Conservation (phyloP, 176 grass and related monocot species). For the Oryza brachyantha region DNA sequence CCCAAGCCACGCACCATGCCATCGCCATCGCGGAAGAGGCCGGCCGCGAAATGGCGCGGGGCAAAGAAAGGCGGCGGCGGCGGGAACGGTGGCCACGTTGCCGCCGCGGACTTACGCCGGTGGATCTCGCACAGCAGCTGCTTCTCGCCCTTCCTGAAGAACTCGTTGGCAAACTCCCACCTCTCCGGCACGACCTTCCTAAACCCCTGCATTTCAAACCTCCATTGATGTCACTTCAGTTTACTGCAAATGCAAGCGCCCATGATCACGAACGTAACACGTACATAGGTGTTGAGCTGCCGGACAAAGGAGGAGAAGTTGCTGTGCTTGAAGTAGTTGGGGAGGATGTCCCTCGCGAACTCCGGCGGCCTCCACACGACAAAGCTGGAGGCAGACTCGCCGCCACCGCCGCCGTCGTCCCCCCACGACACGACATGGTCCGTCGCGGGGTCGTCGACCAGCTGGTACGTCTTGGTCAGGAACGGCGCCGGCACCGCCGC, state of each 20-base stretch:
- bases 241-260: too few relatives aligned
- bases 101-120: constrained; percentile 47
- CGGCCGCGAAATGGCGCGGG: constrained; percentile 19
- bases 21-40: constrained; percentile 23
- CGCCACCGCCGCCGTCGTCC: constrained; percentile 8
- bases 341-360: constrained; percentile 63
- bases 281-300: constrained; percentile 71
- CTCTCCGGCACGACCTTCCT: constrained; percentile 52
- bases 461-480: constrained; percentile 65
- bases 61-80: constrained; percentile 22
- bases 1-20: constrained; percentile 15
- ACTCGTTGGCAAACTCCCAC: constrained; percentile 58
- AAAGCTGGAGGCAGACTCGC: constrained; percentile 32
- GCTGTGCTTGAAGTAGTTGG: constrained; percentile 72
- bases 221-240: not conserved
- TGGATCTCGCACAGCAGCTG: constrained; percentile 51
- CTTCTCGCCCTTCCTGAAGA: constrained; percentile 48
- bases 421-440: constrained; percentile 72
- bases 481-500: constrained; percentile 48
- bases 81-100: constrained; percentile 26
- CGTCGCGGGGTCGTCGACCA: constrained; percentile 52
- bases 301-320: constrained; percentile 73
- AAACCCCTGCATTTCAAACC: constrained; percentile 39
- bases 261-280: not conserved
- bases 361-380: constrained; percentile 66